Evolutionary conservation across 352 stramenopile species (phyloP).

Genomic region (Phytophthora hibernalis): DNA sequence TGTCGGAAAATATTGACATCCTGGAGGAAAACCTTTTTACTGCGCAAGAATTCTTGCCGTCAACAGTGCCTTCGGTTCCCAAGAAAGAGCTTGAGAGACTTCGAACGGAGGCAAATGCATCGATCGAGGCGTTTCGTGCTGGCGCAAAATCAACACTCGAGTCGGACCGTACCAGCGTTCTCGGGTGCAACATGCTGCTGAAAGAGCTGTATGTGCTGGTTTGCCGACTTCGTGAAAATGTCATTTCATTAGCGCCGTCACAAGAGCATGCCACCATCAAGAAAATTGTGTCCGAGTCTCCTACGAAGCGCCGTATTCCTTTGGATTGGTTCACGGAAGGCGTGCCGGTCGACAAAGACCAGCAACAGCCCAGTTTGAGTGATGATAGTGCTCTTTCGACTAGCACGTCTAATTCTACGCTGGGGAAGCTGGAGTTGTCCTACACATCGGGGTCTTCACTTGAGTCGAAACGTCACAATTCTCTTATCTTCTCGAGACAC

Average conservation of each 20-base stretch:
- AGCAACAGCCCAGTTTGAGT: slow-evolving; percentile 37
- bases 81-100: slow-evolving; percentile 69
- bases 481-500: slow-evolving; percentile 27
- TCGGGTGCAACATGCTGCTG: slow-evolving; percentile 71
- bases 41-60: slow-evolving; percentile 69
- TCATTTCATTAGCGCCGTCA: slow-evolving; percentile 66
- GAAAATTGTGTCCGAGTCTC: slow-evolving; percentile 72
- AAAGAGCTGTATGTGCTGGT: slow-evolving; percentile 72
- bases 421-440: slow-evolving; percentile 44
- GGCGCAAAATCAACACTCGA: slow-evolving; percentile 34
- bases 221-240: slow-evolving; percentile 58
- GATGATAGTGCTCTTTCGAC: slow-evolving; percentile 48
- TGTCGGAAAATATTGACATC: slow-evolving; percentile 70
- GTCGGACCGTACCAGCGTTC: slow-evolving; percentile 52
- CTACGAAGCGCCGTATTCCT: slow-evolving; percentile 73
- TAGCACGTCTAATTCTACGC: slow-evolving; percentile 45
- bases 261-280: slow-evolving; percentile 79
- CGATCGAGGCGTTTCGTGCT: slow-evolving; percentile 50
- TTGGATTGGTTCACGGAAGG: slow-evolving; percentile 81
- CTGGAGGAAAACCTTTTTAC: slow-evolving; percentile 74
- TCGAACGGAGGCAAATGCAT: slow-evolving; percentile 42
- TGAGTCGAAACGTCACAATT: slow-evolving; percentile 46
- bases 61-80: slow-evolving; percentile 56
- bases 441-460: slow-evolving; percentile 56
- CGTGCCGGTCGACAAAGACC: slow-evolving; percentile 35